Base-by-base conservation (phyloP, 2,329 filamentous ascomycete species). In the Aspergillus pseudoterreus region DNA sequence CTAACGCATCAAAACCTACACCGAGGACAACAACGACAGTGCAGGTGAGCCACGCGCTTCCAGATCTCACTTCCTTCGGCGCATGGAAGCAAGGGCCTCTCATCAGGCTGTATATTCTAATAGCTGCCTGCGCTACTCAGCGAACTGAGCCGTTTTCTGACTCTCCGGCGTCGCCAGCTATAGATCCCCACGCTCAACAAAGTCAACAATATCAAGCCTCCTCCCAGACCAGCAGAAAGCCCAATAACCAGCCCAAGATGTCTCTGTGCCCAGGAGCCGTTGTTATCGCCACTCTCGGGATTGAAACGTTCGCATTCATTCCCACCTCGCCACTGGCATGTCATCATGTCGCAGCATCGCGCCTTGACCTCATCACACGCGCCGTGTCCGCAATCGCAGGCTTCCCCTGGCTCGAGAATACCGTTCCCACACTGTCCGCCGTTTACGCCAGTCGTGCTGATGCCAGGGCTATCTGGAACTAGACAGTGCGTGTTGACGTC, bases 391-490 rank as follows among this genome's bases (percentile, higher is more conserved):
- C 91, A 96, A 71, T 96, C 92, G 70, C 91, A 96, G 43, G 95
- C 86, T 71, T 96, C 92, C 55, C 88, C 91, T 15, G 80, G 73
- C 71, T 95, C 92, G 44, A 96, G 90, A 57, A 96, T 95, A 48
- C 92, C 92, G 71, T 96, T 96, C 50, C 92, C 92, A 71, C 92
- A 96, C 65, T 90, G 84, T 60, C 85, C 85, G 49, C 85, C 70
- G 6, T 36, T 36, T 3, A 47, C 45, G 4, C 30, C 32, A 8
- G 45, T 47, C 2, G 8, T 24, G 15, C 41, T 47, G 45, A 24
- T 24, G 6, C 35, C n/a, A 49, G 49, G 42, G 32, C 24, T 12
- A 4, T 12, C 36, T 14, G 19, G 22, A 14, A 53, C 51, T 12
- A 96, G 74, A 66, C 92, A 96, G 22, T 66, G 70, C 1, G 81